A percentile compares a stretch with the other conserved stretches of the same genome.
Conservation (phyloP, 2,329 filamentous ascomycete genomes). For the Aspergillus pseudoterreus region DNA sequence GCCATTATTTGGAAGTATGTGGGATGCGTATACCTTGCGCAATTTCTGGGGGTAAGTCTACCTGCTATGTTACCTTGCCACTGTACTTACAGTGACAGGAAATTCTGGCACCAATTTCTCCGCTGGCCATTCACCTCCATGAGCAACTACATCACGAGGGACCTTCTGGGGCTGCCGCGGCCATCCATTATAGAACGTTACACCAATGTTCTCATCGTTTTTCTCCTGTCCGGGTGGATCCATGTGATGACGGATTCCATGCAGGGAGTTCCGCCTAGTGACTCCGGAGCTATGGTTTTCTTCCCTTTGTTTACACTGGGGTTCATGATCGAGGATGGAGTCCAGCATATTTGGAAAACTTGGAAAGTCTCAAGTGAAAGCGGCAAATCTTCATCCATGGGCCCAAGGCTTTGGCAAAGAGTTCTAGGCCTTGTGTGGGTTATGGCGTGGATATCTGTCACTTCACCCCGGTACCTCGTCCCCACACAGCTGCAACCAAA, state of each 20-base stretch:
- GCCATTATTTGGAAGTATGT: neutral
- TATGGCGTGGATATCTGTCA: neutral
- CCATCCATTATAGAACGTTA: conserved; percentile 24
- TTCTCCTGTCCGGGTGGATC: conserved; percentile 24
- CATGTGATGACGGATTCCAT: conserved; percentile 18
- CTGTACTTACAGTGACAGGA: conserved; percentile 10
- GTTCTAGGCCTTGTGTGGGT: neutral
- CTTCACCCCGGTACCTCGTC: neutral
- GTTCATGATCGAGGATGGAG: conserved; percentile 27
- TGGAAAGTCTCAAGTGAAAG: no score
- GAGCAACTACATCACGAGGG: conserved; percentile 17
- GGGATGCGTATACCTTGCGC: neutral
- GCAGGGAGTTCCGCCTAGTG: conserved; percentile 12
- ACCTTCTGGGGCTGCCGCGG: conserved; percentile 15
- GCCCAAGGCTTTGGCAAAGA: neutral
- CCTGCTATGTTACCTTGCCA: no score
- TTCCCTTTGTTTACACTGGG: conserved; percentile 22
- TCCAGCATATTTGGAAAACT: conserved; percentile 17
- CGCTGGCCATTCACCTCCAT: conserved; percentile 20
- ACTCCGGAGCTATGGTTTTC: conserved; percentile 18
- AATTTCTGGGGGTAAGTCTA: neutral
- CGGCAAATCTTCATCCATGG: neutral
- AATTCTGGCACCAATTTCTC: conserved; percentile 29
- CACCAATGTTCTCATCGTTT: conserved; percentile 24
- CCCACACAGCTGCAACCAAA: no score